Evolutionary conservation across 2,329 filamentous ascomycete species (phyloP).

Genomic region (Botrytis cinerea): DNA sequence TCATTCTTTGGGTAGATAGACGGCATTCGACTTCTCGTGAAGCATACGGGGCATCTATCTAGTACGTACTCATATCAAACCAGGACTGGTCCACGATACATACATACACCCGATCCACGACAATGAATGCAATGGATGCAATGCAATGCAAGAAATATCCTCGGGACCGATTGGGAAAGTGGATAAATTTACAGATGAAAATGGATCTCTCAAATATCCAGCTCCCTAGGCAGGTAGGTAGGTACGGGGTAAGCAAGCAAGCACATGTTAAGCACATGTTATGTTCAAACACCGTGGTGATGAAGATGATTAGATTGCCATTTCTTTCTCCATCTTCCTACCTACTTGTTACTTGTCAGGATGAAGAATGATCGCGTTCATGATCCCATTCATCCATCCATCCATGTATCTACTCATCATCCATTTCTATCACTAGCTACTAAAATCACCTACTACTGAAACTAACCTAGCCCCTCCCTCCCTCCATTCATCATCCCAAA

Average conservation of each 20-base stretch:
- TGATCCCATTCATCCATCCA: neutral
- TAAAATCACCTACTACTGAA: neutral
- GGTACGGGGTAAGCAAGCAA: neutral
- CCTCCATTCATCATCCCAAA: neutral
- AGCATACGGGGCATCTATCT: no score
- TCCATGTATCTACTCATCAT: neutral
- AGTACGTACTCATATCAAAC: no score
- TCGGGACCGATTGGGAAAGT: neutral
- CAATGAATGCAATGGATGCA: no score
- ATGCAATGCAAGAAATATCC: neutral
- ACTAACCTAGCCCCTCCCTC: no score
- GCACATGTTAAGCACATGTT: neutral
- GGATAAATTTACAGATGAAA: neutral
- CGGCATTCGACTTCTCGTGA: no score
- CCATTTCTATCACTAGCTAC: neutral
- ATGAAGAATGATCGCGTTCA: no score
- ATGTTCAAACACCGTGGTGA: neutral
- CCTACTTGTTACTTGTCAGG: neutral
- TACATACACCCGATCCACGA: no score
- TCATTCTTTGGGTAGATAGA: no score
- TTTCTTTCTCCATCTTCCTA: neutral
- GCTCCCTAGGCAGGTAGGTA: neutral
- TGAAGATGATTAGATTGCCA: neutral
- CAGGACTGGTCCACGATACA: no score
- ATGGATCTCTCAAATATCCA: neutral